Evolutionary conservation across 2,329 filamentous ascomycete genomes (phyloP).

Genomic region (Fusarium nanum): DNA sequence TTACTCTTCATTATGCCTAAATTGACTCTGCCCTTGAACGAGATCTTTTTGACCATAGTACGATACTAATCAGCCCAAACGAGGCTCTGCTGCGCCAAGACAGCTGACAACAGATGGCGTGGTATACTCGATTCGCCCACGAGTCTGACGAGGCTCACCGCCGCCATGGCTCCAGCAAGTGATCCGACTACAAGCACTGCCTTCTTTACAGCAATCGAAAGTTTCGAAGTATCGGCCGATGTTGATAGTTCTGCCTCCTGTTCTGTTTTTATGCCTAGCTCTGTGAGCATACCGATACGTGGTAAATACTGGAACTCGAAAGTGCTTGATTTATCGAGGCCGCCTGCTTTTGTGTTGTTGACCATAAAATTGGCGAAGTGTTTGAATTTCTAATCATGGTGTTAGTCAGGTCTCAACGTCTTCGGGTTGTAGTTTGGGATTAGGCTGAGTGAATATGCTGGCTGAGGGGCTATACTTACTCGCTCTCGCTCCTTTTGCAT

Average conservation of each 20-base stretch:
- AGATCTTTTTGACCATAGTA: not conserved
- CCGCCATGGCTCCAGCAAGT: slow-evolving; percentile 26
- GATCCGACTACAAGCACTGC: slow-evolving; percentile 38
- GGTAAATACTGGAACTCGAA: slow-evolving; percentile 81
- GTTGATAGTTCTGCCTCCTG: not conserved
- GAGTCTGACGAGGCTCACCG: slow-evolving; percentile 30
- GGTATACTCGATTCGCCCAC: slow-evolving; percentile 33
- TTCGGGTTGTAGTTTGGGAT: not conserved
- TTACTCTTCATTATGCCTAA: not conserved
- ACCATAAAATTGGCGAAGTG: slow-evolving; percentile 60
- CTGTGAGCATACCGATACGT: slow-evolving; percentile 51
- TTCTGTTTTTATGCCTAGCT: slow-evolving; percentile 44
- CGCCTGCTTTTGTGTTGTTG: slow-evolving; percentile 69
- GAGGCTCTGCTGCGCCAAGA: slow-evolving; percentile 41
- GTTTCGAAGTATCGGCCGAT: slow-evolving; percentile 7
- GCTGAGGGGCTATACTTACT: slow-evolving; percentile 38
- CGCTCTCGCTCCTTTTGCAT: slow-evolving; percentile 53
- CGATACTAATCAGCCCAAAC: slow-evolving; percentile 15
- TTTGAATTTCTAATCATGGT: slow-evolving; percentile 44
- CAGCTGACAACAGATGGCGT: slow-evolving; percentile 32
- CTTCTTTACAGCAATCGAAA: slow-evolving; percentile 15
- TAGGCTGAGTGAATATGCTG: not conserved
- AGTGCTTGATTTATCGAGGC: slow-evolving; percentile 69
- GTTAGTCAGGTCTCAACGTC: slow-evolving; percentile 16
- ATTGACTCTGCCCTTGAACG: not conserved